A percentile compares a stretch with the other conserved stretches of the same genome.
phyloP scores from a whole-genome alignment of 2,329 filamentous ascomycete genomes.

The Colletotrichum incanum region DNA sequence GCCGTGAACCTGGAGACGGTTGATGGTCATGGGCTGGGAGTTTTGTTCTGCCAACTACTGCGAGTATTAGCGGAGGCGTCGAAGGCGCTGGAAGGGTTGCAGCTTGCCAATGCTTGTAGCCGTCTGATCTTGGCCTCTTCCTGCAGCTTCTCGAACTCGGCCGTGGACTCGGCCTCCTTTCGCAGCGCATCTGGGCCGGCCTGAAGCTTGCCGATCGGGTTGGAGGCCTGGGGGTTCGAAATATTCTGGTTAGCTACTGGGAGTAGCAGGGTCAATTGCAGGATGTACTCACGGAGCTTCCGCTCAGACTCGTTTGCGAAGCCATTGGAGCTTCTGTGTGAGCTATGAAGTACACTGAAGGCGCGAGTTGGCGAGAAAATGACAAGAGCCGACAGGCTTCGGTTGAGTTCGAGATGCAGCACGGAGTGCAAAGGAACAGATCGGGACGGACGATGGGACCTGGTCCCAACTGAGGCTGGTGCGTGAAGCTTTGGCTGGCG shows the following conservation, averaged over 20 bases:
- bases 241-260: slow-evolving; percentile 40
- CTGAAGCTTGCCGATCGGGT: slow-evolving; percentile 59
- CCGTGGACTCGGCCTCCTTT: slow-evolving; percentile 56
- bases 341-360: slow-evolving; percentile 1
- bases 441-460: not conserved
- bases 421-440: slow-evolving; percentile 26
- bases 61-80: slow-evolving; percentile 25
- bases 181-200: slow-evolving; percentile 56
- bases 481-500: not conserved
- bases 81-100: not conserved
- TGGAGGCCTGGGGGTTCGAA: slow-evolving; percentile 50
- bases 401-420: slow-evolving; percentile 39
- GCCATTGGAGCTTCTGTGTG: slow-evolving; percentile 51
- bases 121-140: slow-evolving; percentile 59
- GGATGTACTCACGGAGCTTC: slow-evolving; percentile 50
- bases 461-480: slow-evolving; percentile 1
- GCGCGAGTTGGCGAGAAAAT: not conserved
- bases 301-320: slow-evolving; percentile 50
- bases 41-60: slow-evolving; percentile 40
- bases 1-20: slow-evolving; percentile 86
- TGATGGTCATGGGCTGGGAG: slow-evolving; percentile 82
- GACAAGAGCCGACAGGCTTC: slow-evolving; percentile 35
- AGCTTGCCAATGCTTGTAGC: slow-evolving; percentile 55
- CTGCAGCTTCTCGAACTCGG: slow-evolving; percentile 54
- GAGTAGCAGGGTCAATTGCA: not conserved